Conservation (phyloP, 2,329 filamentous ascomycete genomes). For the Penicillium sp. region DNA sequence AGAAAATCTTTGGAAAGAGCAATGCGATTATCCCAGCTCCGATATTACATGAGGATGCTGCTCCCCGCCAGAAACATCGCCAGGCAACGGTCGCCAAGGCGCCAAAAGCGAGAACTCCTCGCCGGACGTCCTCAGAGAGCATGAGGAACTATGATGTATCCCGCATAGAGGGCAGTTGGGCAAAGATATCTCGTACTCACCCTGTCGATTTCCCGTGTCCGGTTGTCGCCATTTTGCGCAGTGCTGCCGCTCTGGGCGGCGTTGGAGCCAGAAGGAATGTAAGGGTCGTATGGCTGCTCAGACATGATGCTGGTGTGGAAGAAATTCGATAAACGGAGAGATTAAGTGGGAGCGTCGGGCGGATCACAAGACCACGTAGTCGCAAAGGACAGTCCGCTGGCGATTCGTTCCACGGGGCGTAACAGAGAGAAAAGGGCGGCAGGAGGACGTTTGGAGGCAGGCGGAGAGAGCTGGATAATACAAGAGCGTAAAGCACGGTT, state of each 20-base stretch:
- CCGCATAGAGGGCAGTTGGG: neutral
- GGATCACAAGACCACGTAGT: slow-evolving; percentile 25
- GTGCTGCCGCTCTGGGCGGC: slow-evolving; percentile 57
- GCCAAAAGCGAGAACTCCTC: neutral
- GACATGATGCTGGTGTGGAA: slow-evolving; percentile 52
- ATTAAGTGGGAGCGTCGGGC: slow-evolving; percentile 23
- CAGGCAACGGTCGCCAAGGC: neutral
- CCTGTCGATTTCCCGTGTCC: slow-evolving; percentile 78
- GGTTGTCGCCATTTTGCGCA: slow-evolving; percentile 61
- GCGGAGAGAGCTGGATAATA: slow-evolving; percentile 1
- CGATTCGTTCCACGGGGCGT: slow-evolving; percentile 18
- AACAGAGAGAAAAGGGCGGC: slow-evolving; percentile 12
- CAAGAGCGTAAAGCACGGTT: slow-evolving; percentile 1
- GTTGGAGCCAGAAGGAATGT: slow-evolving; percentile 73
- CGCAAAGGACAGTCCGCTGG: slow-evolving; percentile 21
- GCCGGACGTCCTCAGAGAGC: neutral
- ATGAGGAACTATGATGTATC: neutral
- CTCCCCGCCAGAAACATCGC: neutral
- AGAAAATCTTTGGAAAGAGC: neutral
- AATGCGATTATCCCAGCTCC: neutral
- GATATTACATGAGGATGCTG: neutral
- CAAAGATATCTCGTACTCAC: slow-evolving; percentile 61
- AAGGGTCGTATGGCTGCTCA: slow-evolving; percentile 80
- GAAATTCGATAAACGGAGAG: slow-evolving; percentile 18
- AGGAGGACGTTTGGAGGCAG: slow-evolving; percentile 5